phyloP scores from a whole-genome alignment of 2,329 filamentous ascomycete genomes.

The Alternaria postmessia region DNA sequence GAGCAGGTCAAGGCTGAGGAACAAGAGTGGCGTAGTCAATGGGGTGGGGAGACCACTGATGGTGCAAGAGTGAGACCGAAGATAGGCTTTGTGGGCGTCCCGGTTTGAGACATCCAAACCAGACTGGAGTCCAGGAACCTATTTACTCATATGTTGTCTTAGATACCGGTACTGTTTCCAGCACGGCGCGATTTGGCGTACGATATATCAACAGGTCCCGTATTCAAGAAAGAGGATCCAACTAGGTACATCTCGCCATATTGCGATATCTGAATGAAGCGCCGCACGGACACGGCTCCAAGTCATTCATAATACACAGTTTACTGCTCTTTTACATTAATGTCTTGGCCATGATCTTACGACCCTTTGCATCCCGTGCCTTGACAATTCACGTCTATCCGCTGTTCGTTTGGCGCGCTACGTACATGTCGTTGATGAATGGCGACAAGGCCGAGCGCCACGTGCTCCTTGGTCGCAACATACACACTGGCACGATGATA shows the following conservation, averaged over 20 bases:
- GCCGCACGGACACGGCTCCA: background rate
- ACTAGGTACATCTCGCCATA: background rate
- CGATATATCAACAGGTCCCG: background rate
- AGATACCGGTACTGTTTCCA: background rate
- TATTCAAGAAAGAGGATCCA: background rate
- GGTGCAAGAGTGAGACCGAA: constrained; percentile 56
- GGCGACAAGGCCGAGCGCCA: background rate
- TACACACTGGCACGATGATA: too few species aligned
- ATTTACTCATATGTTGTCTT: background rate
- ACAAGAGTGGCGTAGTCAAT: constrained; percentile 74
- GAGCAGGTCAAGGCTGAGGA: constrained; percentile 72
- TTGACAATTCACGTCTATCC: background rate
- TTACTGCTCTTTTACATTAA: background rate
- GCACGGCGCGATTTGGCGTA: background rate
- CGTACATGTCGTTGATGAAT: background rate
- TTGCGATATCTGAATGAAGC: background rate
- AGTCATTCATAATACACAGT: background rate
- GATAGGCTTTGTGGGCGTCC: constrained; percentile 60
- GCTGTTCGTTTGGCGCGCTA: background rate
- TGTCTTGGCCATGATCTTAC: background rate
- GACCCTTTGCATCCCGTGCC: background rate
- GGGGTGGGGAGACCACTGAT: constrained; percentile 73
- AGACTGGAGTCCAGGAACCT: background rate
- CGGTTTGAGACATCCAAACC: constrained; percentile 46
- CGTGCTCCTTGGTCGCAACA: background rate